These are phyloP conservation scores for Phyllosticta ampelicida DNA, from an alignment of 2,329 filamentous ascomycete species.

Conservation along the genomic window DNA sequence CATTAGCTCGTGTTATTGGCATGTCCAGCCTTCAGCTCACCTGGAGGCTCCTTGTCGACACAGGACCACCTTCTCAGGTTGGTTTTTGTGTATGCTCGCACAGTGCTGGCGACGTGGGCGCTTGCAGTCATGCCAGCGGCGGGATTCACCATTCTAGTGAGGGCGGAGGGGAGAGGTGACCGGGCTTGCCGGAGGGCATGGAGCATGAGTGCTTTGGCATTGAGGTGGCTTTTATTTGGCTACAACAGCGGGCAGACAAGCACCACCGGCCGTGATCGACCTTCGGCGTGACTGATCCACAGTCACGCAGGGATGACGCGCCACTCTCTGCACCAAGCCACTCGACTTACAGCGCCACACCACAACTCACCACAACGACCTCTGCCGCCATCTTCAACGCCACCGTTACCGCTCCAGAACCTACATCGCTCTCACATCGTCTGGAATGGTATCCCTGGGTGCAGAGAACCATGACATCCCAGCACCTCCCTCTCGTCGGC, in stretches of 20 bases:
- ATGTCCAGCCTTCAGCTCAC: slow-evolving; percentile 30
- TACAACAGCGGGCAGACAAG: background rate
- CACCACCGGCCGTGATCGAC: background rate
- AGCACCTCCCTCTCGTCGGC: background rate
- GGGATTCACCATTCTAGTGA: slow-evolving; percentile 4
- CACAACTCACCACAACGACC: background rate
- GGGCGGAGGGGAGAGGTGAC: background rate
- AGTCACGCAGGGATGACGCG: background rate
- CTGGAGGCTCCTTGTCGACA: slow-evolving; percentile 58
- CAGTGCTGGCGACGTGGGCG: slow-evolving; percentile 14
- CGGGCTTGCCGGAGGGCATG: background rate
- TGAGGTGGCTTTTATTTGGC: background rate
- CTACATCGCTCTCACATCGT: background rate
- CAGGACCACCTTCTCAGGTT: slow-evolving; percentile 78
- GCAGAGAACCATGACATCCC: background rate
- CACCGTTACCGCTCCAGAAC: background rate
- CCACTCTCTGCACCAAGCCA: background rate
- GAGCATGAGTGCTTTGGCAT: background rate
- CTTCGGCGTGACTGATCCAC: background rate
- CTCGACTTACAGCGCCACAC: background rate
- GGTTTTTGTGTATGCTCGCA: slow-evolving; percentile 49
- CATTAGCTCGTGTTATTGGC: background rate
- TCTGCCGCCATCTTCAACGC: background rate
- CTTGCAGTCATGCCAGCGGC: slow-evolving; percentile 17
- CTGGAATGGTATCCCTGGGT: background rate